phyloP scores from a whole-genome alignment of 129 eudicot species.

The Pittosporum tobira region DNA sequence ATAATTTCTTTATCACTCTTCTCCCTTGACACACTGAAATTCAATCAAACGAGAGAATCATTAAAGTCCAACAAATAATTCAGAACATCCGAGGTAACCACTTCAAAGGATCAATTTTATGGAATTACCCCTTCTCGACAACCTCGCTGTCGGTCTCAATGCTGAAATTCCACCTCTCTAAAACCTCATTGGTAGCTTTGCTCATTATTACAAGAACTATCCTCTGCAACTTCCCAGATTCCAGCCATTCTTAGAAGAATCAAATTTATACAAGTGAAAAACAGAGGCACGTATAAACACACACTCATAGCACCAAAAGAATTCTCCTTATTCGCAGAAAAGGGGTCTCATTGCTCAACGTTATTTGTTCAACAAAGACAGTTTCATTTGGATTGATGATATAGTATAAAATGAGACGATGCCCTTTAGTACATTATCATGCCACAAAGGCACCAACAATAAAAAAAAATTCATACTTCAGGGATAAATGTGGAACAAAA shows the following conservation, averaged over 20 bases:
- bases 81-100: too few species aligned
- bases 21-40: slow-evolving; percentile 60
- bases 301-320: too few species aligned
- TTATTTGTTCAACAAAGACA: too few species aligned
- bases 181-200: slow-evolving; percentile 63
- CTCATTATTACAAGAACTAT: slow-evolving; percentile 82
- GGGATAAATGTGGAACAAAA: too few species aligned
- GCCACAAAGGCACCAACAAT: too few species aligned
- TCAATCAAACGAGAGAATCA: slow-evolving; percentile 3
- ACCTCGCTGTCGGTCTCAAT: slow-evolving; percentile 72
- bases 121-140: slow-evolving; percentile 70
- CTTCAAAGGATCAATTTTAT: not conserved
- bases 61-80: not conserved
- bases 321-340: too few species aligned
- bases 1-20: slow-evolving; percentile 88
- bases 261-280: not conserved
- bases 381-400: too few species aligned
- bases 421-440: too few species aligned
- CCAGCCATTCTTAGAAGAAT: slow-evolving; percentile 62
- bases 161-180: slow-evolving; percentile 93
- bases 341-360: too few species aligned
- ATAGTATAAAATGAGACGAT: too few species aligned
- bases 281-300: not conserved
- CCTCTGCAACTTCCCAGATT: slow-evolving; percentile 79
- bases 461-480: too few species aligned